phyloP scores from a whole-genome alignment of 129 eudicot genomes.

The Escallonia herrerae region DNA sequence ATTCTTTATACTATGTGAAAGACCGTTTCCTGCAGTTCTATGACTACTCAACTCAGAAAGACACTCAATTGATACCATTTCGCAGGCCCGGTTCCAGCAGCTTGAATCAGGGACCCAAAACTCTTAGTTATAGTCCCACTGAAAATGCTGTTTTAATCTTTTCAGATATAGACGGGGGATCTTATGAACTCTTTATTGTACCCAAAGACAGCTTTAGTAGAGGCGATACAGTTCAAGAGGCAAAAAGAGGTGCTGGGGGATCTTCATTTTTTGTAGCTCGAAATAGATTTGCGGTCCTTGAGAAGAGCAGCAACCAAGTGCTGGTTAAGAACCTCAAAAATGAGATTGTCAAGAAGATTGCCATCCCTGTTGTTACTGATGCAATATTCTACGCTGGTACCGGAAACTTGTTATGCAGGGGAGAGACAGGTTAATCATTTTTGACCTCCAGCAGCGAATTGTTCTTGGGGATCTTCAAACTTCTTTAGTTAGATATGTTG shows the following conservation, averaged over 20 bases:
- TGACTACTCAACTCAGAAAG: slow-evolving; percentile 35
- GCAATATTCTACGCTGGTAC: slow-evolving; percentile 42
- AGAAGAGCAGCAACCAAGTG: slow-evolving; percentile 42
- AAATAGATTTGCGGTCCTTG: slow-evolving; percentile 47
- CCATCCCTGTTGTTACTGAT: slow-evolving; percentile 33
- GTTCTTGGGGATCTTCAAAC: slow-evolving; percentile 37
- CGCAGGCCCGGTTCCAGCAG: slow-evolving; percentile 31
- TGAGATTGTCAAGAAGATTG: slow-evolving; percentile 34
- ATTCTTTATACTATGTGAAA: slow-evolving; percentile 38
- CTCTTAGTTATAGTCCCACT: slow-evolving; percentile 45
- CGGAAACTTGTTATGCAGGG: slow-evolving; percentile 41
- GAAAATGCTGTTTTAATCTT: slow-evolving; percentile 43
- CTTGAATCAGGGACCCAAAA: slow-evolving; percentile 39
- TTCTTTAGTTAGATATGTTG: slow-evolving; percentile 37
- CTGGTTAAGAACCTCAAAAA: slow-evolving; percentile 39
- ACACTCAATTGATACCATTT: slow-evolving; percentile 34
- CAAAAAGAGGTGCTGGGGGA: slow-evolving; percentile 37
- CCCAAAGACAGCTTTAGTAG: slow-evolving; percentile 37
- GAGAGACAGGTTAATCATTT: slow-evolving; percentile 39
- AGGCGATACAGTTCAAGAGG: slow-evolving; percentile 31
- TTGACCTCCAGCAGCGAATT: slow-evolving; percentile 39
- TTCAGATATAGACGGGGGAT: slow-evolving; percentile 46
- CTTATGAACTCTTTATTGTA: slow-evolving; percentile 38
- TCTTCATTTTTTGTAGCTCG: slow-evolving; percentile 46
- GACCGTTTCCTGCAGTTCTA: slow-evolving; percentile 38